Conservation (phyloP, 1,139 yeast genomes). For the Sugiyamaella sp. region DNA sequence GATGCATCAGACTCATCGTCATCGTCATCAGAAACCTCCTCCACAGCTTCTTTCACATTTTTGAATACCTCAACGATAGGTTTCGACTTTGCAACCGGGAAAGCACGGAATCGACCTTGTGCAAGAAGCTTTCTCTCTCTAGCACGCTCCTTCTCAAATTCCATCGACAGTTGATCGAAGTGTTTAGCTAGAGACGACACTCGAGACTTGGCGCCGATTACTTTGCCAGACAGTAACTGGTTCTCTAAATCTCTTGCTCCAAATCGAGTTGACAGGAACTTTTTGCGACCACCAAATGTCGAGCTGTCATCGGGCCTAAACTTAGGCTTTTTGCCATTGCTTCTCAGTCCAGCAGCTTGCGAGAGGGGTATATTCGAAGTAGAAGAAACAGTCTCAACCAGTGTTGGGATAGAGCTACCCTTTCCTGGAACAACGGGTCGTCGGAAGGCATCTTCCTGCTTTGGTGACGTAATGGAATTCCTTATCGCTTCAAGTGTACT, state of each 20-base stretch:
- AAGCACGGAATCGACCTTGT: slow-evolving; percentile 68
- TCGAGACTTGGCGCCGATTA: slow-evolving; percentile 27
- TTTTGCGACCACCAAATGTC: slow-evolving; percentile 20
- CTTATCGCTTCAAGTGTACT: slow-evolving; percentile 22
- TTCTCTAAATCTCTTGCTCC: slow-evolving; percentile 40
- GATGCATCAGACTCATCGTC: slow-evolving; percentile 22
- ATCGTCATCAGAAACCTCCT: slow-evolving; percentile 61
- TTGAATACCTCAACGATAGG: slow-evolving; percentile 93
- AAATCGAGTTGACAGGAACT: slow-evolving; percentile 31
- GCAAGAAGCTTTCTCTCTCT: slow-evolving; percentile 66
- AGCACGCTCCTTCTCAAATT: slow-evolving; percentile 87
- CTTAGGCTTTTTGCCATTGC: slow-evolving; percentile 5
- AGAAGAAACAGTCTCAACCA: slow-evolving; percentile 11
- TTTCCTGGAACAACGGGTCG: slow-evolving; percentile 14
- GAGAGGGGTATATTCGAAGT: background rate
- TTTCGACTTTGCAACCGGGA: slow-evolving; percentile 72
- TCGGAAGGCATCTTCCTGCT: slow-evolving; percentile 13
- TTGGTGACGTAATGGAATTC: slow-evolving; percentile 9
- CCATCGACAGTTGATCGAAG: slow-evolving; percentile 78
- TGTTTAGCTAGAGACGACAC: slow-evolving; percentile 53
- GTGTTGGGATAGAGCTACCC: slow-evolving; percentile 25
- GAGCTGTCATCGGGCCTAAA: slow-evolving; percentile 6
- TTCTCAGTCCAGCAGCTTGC: background rate
- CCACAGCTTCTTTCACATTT: slow-evolving; percentile 90
- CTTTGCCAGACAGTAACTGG: slow-evolving; percentile 31